These are phyloP conservation scores for Glutinoglossum americanum DNA, from an alignment of 495 filamentous ascomycete species.

Conservation along the genomic window DNA sequence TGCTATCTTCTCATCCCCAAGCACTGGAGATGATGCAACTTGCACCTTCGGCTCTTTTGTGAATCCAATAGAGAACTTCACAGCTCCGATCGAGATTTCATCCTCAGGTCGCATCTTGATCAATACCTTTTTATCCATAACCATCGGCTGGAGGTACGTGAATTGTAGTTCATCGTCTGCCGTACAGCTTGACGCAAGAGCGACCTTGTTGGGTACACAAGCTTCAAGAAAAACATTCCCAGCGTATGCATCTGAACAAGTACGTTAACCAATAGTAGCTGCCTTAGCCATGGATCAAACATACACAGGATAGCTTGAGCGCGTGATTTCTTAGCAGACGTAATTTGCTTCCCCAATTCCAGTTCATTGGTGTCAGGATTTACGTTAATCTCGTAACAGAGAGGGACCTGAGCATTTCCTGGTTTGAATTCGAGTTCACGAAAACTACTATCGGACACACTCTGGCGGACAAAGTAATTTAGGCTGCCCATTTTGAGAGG, in stretches of 20 bases:
- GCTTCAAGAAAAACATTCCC: not conserved
- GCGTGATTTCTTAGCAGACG: not conserved
- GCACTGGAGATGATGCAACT: not conserved
- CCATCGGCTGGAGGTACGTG: not conserved
- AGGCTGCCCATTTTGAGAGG: not conserved
- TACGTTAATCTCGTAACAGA: not conserved
- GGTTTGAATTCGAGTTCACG: not conserved
- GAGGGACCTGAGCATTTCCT: not conserved
- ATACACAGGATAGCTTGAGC: not conserved
- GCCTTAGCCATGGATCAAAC: not conserved
- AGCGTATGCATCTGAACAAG: not conserved
- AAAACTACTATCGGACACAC: not conserved
- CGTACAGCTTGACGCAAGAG: not conserved
- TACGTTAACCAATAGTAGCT: not conserved
- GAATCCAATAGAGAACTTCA: not conserved
- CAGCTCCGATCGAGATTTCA: not conserved
- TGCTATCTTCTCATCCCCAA: not conserved
- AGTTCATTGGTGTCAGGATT: not conserved
- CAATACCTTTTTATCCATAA: not conserved
- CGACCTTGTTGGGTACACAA: not conserved
- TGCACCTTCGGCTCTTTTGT: not conserved
- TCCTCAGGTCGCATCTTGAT: not conserved
- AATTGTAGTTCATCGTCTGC: not conserved
- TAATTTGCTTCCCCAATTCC: not conserved
- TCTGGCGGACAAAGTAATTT: not conserved